Conservation (phyloP, 2,329 filamentous ascomycete species). For the Hypoxylon sp. region DNA sequence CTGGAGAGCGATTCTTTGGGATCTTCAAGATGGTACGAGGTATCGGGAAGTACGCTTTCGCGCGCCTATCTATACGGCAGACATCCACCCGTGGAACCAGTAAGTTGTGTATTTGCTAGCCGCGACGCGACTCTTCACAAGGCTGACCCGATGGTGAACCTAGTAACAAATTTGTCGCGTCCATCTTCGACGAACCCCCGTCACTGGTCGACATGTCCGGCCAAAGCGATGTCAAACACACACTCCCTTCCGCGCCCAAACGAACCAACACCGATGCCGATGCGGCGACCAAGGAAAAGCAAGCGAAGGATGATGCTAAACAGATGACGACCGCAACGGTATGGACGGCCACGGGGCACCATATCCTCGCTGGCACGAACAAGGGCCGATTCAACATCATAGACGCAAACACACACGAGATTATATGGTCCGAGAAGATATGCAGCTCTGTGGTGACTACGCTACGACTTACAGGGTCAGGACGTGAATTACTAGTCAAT, state of each 20-base stretch:
- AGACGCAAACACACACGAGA: constrained; percentile 80
- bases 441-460: constrained; percentile 90
- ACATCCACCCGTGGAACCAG: constrained; percentile 92
- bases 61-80: constrained; percentile 93
- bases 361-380: constrained; percentile 92
- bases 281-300: constrained; percentile 79
- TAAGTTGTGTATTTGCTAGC: constrained; percentile 56
- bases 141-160: constrained; percentile 41
- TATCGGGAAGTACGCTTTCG: constrained; percentile 90
- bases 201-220: constrained; percentile 84
- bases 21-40: constrained; percentile 76
- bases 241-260: constrained; percentile 84
- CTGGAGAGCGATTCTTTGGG: constrained; percentile 97
- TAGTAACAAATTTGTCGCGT: constrained; percentile 87
- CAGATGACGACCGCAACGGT: constrained; percentile 94
- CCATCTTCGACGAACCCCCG: constrained; percentile 93
- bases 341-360: constrained; percentile 85
- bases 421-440: constrained; percentile 90
- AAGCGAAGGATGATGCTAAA: constrained; percentile 90
- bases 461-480: constrained; percentile 84
- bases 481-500: constrained; percentile 89
- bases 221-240: constrained; percentile 76
- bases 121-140: neutral
- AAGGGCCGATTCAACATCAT: constrained; percentile 98
- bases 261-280: constrained; percentile 78